Percentiles rank a stretch among this genome's conserved stretches.
Conservation (phyloP, 2,329 filamentous ascomycete genomes). For the Fusarium nygamai region DNA sequence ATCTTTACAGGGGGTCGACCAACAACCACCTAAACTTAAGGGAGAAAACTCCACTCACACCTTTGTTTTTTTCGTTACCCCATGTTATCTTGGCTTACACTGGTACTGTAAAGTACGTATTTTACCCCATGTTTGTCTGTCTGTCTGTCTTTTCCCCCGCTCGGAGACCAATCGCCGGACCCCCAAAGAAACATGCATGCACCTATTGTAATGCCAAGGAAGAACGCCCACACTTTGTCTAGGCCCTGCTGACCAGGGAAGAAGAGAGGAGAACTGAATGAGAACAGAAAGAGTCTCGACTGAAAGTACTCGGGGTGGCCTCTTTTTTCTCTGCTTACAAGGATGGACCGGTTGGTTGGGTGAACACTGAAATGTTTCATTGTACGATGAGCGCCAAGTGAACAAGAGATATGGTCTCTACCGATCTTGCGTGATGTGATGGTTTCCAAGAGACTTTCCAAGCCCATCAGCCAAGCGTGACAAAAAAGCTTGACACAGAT, state of each 20-base stretch:
- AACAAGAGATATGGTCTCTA: background rate
- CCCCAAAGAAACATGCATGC: conserved; percentile 22
- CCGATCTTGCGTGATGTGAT: conserved; percentile 16
- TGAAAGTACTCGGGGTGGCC: conserved; percentile 21
- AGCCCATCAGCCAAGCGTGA: conserved; percentile 19
- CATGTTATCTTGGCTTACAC: conserved; percentile 6
- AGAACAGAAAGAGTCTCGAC: conserved; percentile 14
- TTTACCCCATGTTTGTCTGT: conserved; percentile 29
- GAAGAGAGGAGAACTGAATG: background rate
- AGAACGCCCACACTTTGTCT: conserved; percentile 10
- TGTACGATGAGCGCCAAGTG: conserved; percentile 5
- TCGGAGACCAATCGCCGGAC: conserved; percentile 35
- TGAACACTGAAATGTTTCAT: conserved; percentile 27
- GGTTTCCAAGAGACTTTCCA: conserved; percentile 17
- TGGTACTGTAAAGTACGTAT: background rate
- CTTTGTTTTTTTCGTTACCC: background rate
- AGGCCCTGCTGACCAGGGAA: conserved; percentile 5
- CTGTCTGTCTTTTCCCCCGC: conserved; percentile 8
- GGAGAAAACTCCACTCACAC: conserved; percentile 17
- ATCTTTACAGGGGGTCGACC: background rate
- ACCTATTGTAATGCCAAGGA: conserved; percentile 3
- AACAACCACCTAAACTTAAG: background rate
- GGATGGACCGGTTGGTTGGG: background rate
- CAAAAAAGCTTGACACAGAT: conserved; percentile 21
- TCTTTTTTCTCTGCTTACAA: background rate